phyloP scores from a whole-genome alignment of 306 rosid genomes.

The Malus sylvestris region DNA sequence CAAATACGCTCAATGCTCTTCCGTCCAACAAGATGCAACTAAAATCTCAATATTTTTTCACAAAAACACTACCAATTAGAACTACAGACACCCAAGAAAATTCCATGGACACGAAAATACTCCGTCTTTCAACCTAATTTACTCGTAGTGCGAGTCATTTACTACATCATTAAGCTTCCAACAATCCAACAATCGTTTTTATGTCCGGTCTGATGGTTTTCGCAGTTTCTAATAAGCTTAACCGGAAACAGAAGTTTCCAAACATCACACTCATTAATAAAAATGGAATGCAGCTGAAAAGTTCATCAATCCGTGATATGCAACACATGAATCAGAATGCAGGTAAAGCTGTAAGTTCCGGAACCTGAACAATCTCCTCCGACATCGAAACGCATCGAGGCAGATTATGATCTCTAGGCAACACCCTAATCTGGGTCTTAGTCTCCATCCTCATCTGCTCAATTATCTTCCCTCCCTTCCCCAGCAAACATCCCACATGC shows the following conservation, averaged over 20 bases:
- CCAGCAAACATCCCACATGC: slow-evolving; percentile 96
- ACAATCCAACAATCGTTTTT: slow-evolving; percentile 6
- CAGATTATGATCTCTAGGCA: slow-evolving; percentile 86
- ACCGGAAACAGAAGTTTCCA: background rate
- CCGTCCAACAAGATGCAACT: slow-evolving; percentile 2
- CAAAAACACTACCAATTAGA: background rate
- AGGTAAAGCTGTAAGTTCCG: slow-evolving; percentile 14
- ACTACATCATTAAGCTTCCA: background rate
- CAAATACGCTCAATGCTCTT: background rate
- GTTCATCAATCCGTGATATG: slow-evolving; percentile 22
- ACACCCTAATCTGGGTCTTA: slow-evolving; percentile 92
- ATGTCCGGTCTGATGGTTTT: slow-evolving; percentile 1
- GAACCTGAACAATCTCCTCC: slow-evolving; percentile 99
- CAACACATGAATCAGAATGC: slow-evolving; percentile 26
- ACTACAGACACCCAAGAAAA: background rate
- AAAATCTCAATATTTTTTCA: background rate
- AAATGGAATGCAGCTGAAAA: background rate
- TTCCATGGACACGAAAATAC: background rate
- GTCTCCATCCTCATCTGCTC: slow-evolving; percentile 99
- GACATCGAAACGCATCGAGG: slow-evolving; percentile 95
- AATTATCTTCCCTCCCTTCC: slow-evolving; percentile 97
- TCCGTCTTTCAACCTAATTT: background rate
- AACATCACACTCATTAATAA: background rate
- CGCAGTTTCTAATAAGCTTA: slow-evolving; percentile 15
- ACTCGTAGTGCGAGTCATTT: background rate